Conservation (phyloP, 805 yeast genomes). For the Starmerella khaoyaiensis region DNA sequence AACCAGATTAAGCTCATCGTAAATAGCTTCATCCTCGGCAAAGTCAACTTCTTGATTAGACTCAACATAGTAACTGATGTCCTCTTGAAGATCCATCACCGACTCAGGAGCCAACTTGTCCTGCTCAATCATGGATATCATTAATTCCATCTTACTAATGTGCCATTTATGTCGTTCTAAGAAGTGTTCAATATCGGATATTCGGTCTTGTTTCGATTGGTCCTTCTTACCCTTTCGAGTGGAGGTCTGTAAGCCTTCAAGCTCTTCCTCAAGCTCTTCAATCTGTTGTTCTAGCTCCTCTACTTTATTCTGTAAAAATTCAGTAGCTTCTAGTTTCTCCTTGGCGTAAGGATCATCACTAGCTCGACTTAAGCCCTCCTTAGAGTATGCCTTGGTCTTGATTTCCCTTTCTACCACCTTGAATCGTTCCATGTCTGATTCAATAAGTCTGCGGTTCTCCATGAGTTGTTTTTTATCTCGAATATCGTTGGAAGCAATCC, state of each 20-base stretch:
- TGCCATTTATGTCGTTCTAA: constrained; percentile 71
- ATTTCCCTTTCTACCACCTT: constrained; percentile 86
- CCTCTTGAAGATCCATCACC: constrained; percentile 69
- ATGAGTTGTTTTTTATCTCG: constrained; percentile 73
- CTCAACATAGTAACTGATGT: constrained; percentile 84
- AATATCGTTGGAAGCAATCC: constrained; percentile 85
- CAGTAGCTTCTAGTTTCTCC: constrained; percentile 59
- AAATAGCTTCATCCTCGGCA: constrained; percentile 84
- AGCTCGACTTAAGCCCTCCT: constrained; percentile 71
- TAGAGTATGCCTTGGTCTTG: constrained; percentile 87
- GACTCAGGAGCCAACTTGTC: constrained; percentile 68
- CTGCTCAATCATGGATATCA: constrained; percentile 64
- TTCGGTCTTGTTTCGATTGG: constrained; percentile 39
- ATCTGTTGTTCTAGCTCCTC: constrained; percentile 74
- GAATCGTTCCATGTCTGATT: constrained; percentile 77
- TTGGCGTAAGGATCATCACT: constrained; percentile 74
- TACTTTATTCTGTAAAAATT: constrained; percentile 54
- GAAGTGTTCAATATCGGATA: constrained; percentile 49
- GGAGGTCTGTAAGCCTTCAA: constrained; percentile 40
- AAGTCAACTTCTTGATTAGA: constrained; percentile 87
- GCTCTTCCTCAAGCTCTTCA: constrained; percentile 64
- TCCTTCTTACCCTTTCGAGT: constrained; percentile 51
- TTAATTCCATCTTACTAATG: constrained; percentile 59
- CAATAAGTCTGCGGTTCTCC: constrained; percentile 60
- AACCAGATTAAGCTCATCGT: constrained; percentile 69